A percentile compares a stretch with the other conserved stretches of the same genome.
phyloP scores from a whole-genome alignment of 73 alveolate species.

The Paramecium bursaria region DNA sequence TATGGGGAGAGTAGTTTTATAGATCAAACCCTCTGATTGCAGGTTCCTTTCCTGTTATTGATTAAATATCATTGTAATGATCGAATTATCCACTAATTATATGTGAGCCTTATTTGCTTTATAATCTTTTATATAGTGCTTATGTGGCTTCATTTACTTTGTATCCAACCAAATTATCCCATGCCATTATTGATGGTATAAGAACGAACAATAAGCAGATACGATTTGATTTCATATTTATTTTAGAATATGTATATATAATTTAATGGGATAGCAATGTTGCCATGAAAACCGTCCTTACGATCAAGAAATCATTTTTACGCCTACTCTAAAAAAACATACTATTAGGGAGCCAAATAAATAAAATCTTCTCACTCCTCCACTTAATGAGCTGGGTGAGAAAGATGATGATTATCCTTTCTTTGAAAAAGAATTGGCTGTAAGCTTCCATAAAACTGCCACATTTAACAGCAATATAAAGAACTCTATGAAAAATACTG shows the following conservation, averaged over 20 bases:
- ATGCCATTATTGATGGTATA: too few relatives aligned
- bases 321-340: too few relatives aligned
- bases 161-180: neutral
- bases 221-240: too few relatives aligned
- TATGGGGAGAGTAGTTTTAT: slow-evolving; percentile 69
- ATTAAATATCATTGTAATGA: neutral
- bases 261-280: too few relatives aligned
- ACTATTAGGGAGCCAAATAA: slow-evolving; percentile 26
- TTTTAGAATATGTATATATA: too few relatives aligned
- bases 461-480: slow-evolving; percentile 12
- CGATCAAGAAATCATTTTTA: too few relatives aligned
- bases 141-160: neutral
- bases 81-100: neutral
- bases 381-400: slow-evolving; percentile 43
- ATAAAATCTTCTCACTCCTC: slow-evolving; percentile 31
- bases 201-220: too few relatives aligned
- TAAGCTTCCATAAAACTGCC: slow-evolving; percentile 48
- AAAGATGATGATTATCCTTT: slow-evolving; percentile 8
- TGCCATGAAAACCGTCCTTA: too few relatives aligned
- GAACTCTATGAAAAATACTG: neutral
- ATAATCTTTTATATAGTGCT: neutral
- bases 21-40: slow-evolving; percentile 52
- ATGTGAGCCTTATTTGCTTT: neutral
- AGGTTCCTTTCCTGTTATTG: neutral
- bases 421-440: neutral